Evolutionary conservation across 805 yeast genomes (phyloP), one percentile per base, ranked within the genome.

Genomic region (Lachancea meyersii): DNA sequence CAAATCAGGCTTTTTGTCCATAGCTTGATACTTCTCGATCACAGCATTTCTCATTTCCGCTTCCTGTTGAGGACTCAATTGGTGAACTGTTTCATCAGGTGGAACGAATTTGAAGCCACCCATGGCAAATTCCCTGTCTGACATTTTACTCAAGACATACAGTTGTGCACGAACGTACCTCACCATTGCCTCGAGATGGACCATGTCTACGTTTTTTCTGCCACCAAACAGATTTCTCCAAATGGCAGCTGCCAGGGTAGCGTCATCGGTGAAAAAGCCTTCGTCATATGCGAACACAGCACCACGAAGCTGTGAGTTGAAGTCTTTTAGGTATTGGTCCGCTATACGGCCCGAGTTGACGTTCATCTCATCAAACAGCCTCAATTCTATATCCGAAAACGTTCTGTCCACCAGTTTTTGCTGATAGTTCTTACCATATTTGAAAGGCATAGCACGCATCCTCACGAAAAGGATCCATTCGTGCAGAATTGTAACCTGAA

Each of bases 401-500:
- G 86, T 78, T 50, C 94, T 74, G 62, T 94, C 96, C 23, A 89
- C 85, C 30, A 93, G 66, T 59, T 87, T 87, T 64, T 89, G 96
- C 64, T 93, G 96, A 64, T 89, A 93, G 58, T 82, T 83, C 53
- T 77, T 77, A 31, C 96, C 94, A 59, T 86, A 80, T 55, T 86
- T 82, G 61, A 82, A 82, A 0, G 97, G 97, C 83, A 93, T 74
- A 8, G 94, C 94, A 63, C 99, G 79, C 96, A 93, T 89, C 60
- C 98, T 80, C 14, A 86, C 95, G 51, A 83, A 82, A 35, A 93
- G 71, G 57, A 93, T 80, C 99, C 99, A 93, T 46, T 86, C 79
- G 63, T 93, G 98, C 51, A 93, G 71, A 1, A 82, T 71, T 5
- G 96, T 85, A 48, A 93, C 83, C 65, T 91, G 97, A 63, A 82